Conservation (phyloP, 495 filamentous ascomycete species). For the Immersiella caudata region DNA sequence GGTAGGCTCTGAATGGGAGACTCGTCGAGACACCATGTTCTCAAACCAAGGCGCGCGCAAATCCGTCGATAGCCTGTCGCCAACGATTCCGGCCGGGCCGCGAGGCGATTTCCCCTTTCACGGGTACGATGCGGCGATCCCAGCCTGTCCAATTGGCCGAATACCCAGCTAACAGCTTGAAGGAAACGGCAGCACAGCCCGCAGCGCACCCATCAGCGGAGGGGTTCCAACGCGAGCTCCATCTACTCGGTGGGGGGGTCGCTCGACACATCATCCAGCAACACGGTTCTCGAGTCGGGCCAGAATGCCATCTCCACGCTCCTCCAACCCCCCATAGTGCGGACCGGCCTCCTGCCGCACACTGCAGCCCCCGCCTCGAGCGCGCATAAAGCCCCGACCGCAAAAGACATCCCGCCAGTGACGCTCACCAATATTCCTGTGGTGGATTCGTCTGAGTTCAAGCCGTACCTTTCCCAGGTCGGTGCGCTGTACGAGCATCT, state of each 20-base stretch:
- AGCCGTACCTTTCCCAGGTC: constrained; percentile 79
- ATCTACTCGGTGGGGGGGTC: constrained; percentile 77
- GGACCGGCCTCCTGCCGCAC: constrained; percentile 81
- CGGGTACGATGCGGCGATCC: constrained; percentile 35
- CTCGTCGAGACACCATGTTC: constrained; percentile 58
- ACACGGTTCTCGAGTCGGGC: constrained; percentile 70
- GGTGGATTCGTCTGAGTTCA: constrained; percentile 77
- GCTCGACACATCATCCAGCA: constrained; percentile 67
- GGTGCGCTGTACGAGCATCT: constrained; percentile 82
- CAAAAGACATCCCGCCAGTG: constrained; percentile 92
- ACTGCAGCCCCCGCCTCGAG: constrained; percentile 64
- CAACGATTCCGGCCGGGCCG: constrained; percentile 50
- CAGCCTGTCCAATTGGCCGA: constrained; percentile 16
- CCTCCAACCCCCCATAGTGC: constrained; percentile 85
- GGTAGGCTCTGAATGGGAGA: constrained; percentile 19
- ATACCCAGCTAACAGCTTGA: constrained; percentile 32
- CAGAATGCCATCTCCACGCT: constrained; percentile 95
- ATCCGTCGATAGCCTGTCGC: constrained; percentile 69
- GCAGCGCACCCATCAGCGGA: constrained; percentile 45
- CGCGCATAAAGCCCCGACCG: constrained; percentile 79
- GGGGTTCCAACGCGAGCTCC: constrained; percentile 87
- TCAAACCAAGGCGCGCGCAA: constrained; percentile 64
- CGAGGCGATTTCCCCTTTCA: constrained; percentile 65
- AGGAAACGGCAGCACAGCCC: constrained; percentile 35
- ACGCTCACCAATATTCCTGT: constrained; percentile 86